phyloP scores from a whole-genome alignment of 2,329 filamentous ascomycete genomes.

The Penicillium crustosum region DNA sequence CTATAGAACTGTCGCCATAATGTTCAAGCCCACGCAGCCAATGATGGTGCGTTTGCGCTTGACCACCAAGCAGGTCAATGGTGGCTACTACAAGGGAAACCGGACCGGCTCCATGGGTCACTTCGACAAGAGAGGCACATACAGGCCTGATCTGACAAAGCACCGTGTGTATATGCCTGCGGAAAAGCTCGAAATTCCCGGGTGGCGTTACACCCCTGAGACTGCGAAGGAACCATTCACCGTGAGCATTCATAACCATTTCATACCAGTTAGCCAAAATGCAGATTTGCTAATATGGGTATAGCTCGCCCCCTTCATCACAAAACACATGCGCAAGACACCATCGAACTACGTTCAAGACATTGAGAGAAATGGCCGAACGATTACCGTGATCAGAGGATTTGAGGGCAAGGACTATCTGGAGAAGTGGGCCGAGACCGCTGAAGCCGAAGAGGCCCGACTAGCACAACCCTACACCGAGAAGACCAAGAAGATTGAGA shows the following conservation, averaged over 20 bases:
- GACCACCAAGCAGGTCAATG: slow-evolving; percentile 89
- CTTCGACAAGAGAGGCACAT: slow-evolving; percentile 62
- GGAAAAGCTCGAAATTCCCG: slow-evolving; percentile 7
- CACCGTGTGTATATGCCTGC: slow-evolving; percentile 76
- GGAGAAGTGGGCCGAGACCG: slow-evolving; percentile 40
- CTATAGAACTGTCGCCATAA: slow-evolving; percentile 21
- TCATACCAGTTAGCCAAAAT: neutral
- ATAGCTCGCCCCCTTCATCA: slow-evolving; percentile 50
- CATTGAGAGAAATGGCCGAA: slow-evolving; percentile 29
- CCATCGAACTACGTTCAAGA: slow-evolving; percentile 30
- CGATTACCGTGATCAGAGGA: slow-evolving; percentile 29
- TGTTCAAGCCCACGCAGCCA: slow-evolving; percentile 47
- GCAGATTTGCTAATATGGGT: slow-evolving; percentile 11
- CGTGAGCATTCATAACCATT: slow-evolving; percentile 15
- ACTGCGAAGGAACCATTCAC: slow-evolving; percentile 5
- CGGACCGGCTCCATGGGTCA: slow-evolving; percentile 84
- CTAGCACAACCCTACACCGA: neutral
- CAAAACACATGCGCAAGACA: slow-evolving; percentile 38
- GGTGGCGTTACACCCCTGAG: neutral
- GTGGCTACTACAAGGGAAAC: slow-evolving; percentile 97
- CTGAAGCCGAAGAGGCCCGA: slow-evolving; percentile 32
- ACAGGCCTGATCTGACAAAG: slow-evolving; percentile 79
- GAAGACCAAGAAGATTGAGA: neutral
- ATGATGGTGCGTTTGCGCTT: slow-evolving; percentile 74
- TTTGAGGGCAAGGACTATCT: slow-evolving; percentile 41